Conservation (phyloP, 306 rosid species). For the Castanospermum australe region DNA sequence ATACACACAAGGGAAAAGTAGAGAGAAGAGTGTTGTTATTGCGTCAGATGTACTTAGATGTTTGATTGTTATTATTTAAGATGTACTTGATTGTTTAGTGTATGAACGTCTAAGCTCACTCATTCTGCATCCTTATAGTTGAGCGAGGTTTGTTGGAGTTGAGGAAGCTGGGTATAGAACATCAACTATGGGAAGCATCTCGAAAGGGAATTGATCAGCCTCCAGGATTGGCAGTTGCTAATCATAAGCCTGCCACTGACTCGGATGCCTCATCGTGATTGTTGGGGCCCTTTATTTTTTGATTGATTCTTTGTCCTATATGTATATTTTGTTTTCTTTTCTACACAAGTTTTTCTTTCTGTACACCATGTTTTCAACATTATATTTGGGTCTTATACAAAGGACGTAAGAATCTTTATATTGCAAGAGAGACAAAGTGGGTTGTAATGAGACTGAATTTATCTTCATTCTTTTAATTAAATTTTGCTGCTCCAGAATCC, state of each 20-base stretch:
- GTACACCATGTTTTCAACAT: slow-evolving; percentile 20
- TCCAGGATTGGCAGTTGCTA: slow-evolving; percentile 35
- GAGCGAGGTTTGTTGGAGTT: slow-evolving; percentile 89
- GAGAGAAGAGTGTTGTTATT: background rate
- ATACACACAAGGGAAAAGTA: background rate
- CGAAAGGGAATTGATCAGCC: slow-evolving; percentile 82
- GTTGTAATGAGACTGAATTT: slow-evolving; percentile 11
- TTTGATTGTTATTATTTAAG: background rate
- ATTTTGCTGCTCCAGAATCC: slow-evolving; percentile 7
- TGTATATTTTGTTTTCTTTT: slow-evolving; percentile 23
- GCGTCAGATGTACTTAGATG: background rate
- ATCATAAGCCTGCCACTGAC: slow-evolving; percentile 55
- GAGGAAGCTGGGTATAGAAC: slow-evolving; percentile 93
- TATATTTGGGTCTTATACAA: slow-evolving; percentile 19
- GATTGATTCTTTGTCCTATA: slow-evolving; percentile 35
- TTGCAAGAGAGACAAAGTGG: slow-evolving; percentile 6
- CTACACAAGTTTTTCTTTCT: slow-evolving; percentile 11
- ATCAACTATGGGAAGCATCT: slow-evolving; percentile 97
- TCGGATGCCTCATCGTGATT: slow-evolving; percentile 51
- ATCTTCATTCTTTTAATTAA: slow-evolving; percentile 34
- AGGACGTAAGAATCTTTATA: slow-evolving; percentile 12
- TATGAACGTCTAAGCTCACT: slow-evolving; percentile 5
- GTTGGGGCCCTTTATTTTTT: slow-evolving; percentile 10
- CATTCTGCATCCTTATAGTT: slow-evolving; percentile 49
- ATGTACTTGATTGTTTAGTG: slow-evolving; percentile 16